phyloP scores from a whole-genome alignment of 1,284 basidiomycete genomes.

The Grifola frondosa region DNA sequence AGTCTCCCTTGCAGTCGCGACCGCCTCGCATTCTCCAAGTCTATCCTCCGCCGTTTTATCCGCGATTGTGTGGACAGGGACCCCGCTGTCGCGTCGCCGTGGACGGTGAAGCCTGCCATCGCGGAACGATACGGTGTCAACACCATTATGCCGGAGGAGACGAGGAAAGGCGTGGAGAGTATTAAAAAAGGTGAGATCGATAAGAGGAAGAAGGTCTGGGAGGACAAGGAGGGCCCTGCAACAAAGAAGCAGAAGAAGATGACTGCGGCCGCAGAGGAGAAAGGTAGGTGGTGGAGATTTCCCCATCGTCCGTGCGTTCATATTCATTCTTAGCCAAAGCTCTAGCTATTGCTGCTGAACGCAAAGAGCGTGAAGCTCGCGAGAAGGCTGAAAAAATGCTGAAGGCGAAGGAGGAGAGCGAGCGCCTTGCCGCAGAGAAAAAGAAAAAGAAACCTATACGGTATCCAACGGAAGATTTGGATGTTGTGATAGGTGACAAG shows the following conservation, averaged over 20 bases:
- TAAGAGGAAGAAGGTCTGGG: slow-evolving; percentile 86
- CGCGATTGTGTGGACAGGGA: slow-evolving; percentile 92
- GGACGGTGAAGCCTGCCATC: slow-evolving; percentile 88
- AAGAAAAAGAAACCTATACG: slow-evolving; percentile 90
- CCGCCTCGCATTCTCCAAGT: slow-evolving; percentile 92
- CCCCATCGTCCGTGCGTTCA: slow-evolving; percentile 6
- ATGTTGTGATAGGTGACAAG: slow-evolving; percentile 72
- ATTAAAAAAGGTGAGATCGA: slow-evolving; percentile 87
- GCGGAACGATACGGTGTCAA: slow-evolving; percentile 84
- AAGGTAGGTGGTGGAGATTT: slow-evolving; percentile 44
- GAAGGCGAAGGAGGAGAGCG: slow-evolving; percentile 68
- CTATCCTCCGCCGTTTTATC: slow-evolving; percentile 93
- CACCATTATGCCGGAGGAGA: slow-evolving; percentile 81
- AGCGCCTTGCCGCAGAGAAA: slow-evolving; percentile 69
- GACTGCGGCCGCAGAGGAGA: slow-evolving; percentile 67
- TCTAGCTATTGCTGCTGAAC: slow-evolving; percentile 46
- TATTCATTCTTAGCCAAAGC: slow-evolving; percentile 32
- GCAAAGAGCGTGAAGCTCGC: slow-evolving; percentile 64
- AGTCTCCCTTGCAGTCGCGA: slow-evolving; percentile 66
- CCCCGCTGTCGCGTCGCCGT: slow-evolving; percentile 88
- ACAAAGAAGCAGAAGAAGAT: slow-evolving; percentile 81
- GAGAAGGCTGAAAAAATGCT: slow-evolving; percentile 67
- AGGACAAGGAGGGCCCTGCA: slow-evolving; percentile 76
- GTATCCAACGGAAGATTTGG: slow-evolving; percentile 81
- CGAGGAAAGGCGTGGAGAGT: slow-evolving; percentile 74